These are phyloP conservation scores for Coleophoma cylindrospora DNA, from an alignment of 2,329 filamentous ascomycete genomes.

Conservation along the genomic window DNA sequence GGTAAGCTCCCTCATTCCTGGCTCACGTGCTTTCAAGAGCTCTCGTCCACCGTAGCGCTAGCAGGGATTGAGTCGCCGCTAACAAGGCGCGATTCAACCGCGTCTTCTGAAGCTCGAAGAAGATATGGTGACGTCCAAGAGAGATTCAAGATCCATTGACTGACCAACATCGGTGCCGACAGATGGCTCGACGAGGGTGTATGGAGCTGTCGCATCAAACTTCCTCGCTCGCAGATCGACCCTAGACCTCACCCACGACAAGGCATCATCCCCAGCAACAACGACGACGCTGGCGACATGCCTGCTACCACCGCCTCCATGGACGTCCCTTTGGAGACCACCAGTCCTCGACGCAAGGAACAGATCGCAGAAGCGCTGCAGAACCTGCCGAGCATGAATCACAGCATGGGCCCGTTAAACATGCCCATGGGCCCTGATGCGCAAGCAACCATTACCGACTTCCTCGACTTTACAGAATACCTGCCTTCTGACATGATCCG, in stretches of 20 bases:
- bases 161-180: neutral
- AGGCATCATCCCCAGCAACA: neutral
- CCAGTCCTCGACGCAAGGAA: conserved; percentile 23
- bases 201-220: conserved; percentile 27
- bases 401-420: conserved; percentile 22
- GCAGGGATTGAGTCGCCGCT: neutral
- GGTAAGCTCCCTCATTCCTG: neutral
- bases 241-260: neutral
- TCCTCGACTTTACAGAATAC: conserved; percentile 60
- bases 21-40: neutral
- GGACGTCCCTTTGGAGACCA: conserved; percentile 17
- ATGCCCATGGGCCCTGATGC: conserved; percentile 55
- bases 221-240: conserved; percentile 15
- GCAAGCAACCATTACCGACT: conserved; percentile 65
- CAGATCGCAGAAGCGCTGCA: conserved; percentile 26
- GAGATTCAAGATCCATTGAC: conserved; percentile 8
- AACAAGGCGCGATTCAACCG: neutral
- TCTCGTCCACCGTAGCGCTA: neutral
- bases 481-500: conserved; percentile 62
- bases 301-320: conserved; percentile 5
- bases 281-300: neutral
- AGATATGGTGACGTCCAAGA: neutral
- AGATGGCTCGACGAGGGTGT: conserved; percentile 27
- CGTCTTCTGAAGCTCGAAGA: neutral
- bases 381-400: conserved; percentile 23